A percentile compares a stretch with the other conserved stretches of the same genome.
Conservation (phyloP, 2,329 filamentous ascomycete genomes). For the Ascochyta rabiei region DNA sequence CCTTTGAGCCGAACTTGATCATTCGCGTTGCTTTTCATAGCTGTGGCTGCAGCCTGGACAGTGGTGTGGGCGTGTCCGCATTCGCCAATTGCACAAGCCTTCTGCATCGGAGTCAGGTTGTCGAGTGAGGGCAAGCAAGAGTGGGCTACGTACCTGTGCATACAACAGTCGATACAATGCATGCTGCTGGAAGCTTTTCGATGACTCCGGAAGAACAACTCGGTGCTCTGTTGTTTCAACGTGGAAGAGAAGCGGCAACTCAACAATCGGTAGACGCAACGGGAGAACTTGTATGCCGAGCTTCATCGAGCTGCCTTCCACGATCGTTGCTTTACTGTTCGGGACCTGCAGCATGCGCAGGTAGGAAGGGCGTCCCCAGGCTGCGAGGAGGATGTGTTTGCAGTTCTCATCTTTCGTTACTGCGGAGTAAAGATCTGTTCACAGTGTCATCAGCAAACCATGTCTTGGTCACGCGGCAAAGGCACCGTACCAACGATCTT, state of each 20-base stretch:
- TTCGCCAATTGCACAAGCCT: no score
- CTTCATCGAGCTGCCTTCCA: not conserved
- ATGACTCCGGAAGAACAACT: no score
- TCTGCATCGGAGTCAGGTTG: no score
- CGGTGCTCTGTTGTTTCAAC: no score
- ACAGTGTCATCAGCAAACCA: not conserved
- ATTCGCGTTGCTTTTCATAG: not conserved
- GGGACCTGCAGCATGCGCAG: not conserved
- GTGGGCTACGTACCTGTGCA: no score
- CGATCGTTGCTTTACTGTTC: not conserved
- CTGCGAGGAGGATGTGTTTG: not conserved
- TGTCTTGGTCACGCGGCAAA: not conserved
- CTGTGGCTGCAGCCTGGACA: not conserved
- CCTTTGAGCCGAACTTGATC: not conserved
- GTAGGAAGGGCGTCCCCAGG: not conserved
- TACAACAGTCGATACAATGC: no score
- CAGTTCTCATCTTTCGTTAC: not conserved
- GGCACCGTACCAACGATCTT: not conserved
- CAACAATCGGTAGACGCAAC: no score
- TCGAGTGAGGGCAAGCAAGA: no score
- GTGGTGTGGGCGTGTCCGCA: no score
- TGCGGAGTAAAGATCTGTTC: not conserved
- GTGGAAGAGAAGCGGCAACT: not conserved
- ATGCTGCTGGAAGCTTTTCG: no score
- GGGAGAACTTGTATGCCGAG: no score